Evolutionary conservation across 164 flowering plant genomes (phyloP).

Genomic region (Chimonanthus praecox): DNA sequence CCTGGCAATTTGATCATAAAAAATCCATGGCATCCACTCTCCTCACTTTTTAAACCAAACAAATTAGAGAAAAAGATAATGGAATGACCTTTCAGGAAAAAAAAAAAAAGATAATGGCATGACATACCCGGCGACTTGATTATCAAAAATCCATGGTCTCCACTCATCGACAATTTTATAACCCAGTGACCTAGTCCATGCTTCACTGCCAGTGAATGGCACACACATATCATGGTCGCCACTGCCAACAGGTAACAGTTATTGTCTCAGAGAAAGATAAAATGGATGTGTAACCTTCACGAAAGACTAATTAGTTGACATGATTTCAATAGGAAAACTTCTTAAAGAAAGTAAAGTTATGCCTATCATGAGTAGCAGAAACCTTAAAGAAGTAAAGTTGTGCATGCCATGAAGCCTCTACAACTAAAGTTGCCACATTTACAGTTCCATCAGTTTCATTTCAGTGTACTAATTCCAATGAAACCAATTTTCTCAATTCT

Average conservation of each 20-base stretch:
- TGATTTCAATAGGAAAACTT: background rate
- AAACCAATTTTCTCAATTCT: too few species aligned
- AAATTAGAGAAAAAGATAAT: too few species aligned
- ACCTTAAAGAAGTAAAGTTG: background rate
- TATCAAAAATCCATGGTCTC: constrained; percentile 70
- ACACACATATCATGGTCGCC: constrained; percentile 99
- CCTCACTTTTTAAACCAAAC: too few species aligned
- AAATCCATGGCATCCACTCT: too few species aligned
- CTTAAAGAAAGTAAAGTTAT: background rate
- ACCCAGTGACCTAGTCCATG: constrained; percentile 89
- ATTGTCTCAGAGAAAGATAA: background rate
- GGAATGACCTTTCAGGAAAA: too few species aligned
- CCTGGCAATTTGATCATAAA: background rate
- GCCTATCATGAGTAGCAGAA: background rate
- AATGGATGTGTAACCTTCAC: background rate
- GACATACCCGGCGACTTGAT: constrained; percentile 82
- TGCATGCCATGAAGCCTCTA: background rate
- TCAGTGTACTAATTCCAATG: too few species aligned
- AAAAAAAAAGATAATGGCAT: background rate
- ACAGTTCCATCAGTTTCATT: background rate
- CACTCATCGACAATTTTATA: constrained; percentile 68
- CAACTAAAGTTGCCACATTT: background rate
- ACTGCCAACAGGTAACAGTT: constrained; percentile 29
- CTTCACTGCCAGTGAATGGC: constrained; percentile 83
- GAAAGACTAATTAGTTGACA: background rate